phyloP scores from a whole-genome alignment of 1,139 yeast genomes.

The Saccharomyces hybrid region DNA sequence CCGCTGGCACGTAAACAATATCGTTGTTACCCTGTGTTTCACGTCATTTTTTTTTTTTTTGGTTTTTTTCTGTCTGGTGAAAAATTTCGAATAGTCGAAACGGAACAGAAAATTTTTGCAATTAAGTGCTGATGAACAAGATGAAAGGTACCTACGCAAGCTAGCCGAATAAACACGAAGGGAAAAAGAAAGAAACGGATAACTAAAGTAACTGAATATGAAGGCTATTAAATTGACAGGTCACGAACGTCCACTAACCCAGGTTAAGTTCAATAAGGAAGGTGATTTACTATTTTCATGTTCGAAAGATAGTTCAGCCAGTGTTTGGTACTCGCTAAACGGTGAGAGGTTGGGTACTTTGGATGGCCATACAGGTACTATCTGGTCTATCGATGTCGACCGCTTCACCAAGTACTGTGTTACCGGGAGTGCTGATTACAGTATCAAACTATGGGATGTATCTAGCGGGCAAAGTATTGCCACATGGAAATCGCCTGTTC shows the following conservation, averaged over 20 bases:
- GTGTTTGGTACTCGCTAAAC: conserved; percentile 89
- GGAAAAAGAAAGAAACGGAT: neutral
- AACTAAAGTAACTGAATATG: conserved; percentile 30
- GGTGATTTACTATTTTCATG: conserved; percentile 92
- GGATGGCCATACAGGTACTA: conserved; percentile 85
- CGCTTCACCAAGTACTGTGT: conserved; percentile 56
- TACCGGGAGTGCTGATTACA: conserved; percentile 89
- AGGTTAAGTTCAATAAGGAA: conserved; percentile 87
- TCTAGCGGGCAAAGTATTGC: conserved; percentile 67
- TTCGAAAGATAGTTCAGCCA: conserved; percentile 83
- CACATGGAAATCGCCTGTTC: conserved; percentile 72
- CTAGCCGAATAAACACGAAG: neutral
- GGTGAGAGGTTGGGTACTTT: conserved; percentile 97
- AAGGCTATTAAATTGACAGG: conserved; percentile 59
- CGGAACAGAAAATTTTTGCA: neutral
- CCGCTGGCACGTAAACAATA: no score
- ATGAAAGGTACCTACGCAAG: neutral
- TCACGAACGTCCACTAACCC: conserved; percentile 81
- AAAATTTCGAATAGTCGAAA: neutral
- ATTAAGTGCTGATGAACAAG: neutral
- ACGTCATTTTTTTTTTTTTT: neutral
- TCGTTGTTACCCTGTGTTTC: neutral
- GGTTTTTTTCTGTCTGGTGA: neutral
- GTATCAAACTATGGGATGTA: conserved; percentile 79
- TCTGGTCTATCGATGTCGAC: conserved; percentile 91